Evolutionary conservation across 2,329 filamentous ascomycete genomes (phyloP).

Genomic region (Cercospora zeae-maydis): DNA sequence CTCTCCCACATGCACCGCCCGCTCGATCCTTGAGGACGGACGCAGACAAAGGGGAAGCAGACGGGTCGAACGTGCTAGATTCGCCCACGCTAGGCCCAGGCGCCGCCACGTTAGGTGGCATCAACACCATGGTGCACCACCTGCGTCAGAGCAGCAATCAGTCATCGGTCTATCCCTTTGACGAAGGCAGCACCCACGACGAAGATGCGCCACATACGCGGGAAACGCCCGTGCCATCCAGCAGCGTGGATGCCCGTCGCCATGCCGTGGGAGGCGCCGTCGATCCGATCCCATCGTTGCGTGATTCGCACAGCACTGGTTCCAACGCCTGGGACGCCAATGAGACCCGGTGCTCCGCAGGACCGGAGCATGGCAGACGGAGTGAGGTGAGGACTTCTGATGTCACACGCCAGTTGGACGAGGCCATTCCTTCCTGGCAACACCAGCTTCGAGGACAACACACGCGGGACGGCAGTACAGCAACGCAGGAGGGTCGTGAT

Average conservation of each 20-base stretch:
- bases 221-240: slow-evolving; percentile 23
- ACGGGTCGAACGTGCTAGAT: slow-evolving; percentile 46
- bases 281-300: slow-evolving; percentile 20
- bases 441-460: slow-evolving; percentile 49
- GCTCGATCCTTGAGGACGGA: slow-evolving; percentile 21
- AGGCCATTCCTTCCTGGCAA: slow-evolving; percentile 43
- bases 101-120: slow-evolving; percentile 48
- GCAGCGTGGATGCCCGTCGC: slow-evolving; percentile 19
- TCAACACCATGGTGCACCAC: slow-evolving; percentile 64
- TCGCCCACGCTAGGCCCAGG: slow-evolving; percentile 75
- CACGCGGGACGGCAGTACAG: slow-evolving; percentile 48
- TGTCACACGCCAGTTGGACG: slow-evolving; percentile 22
- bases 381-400: slow-evolving; percentile 21
- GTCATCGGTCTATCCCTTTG: slow-evolving; percentile 66
- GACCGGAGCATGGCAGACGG: slow-evolving; percentile 23
- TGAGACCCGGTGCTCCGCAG: slow-evolving; percentile 43
- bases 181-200: slow-evolving; percentile 45
- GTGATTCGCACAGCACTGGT: slow-evolving; percentile 49
- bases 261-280: slow-evolving; percentile 10
- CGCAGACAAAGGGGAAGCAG: slow-evolving; percentile 19
- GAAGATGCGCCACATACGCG: slow-evolving; percentile 27
- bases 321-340: slow-evolving; percentile 56
- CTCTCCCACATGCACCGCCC: slow-evolving; percentile 18
- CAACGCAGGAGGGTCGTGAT: slow-evolving; percentile 57
- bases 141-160: slow-evolving; percentile 74